Evolutionary conservation across 306 rosid species (phyloP).

Genomic region (Citrullus colocynthis): DNA sequence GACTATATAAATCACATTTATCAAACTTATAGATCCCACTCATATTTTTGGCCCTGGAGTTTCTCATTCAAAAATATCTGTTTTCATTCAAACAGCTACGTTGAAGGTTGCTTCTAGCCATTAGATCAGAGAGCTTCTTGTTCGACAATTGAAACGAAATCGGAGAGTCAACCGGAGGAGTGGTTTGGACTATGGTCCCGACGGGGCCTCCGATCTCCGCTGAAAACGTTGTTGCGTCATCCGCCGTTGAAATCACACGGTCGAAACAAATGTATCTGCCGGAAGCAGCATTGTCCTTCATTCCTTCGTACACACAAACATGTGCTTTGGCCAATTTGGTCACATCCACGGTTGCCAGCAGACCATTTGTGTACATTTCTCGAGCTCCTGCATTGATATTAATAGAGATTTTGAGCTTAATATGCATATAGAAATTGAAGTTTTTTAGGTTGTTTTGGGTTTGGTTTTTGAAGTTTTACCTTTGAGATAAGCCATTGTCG

Average conservation of each 20-base stretch:
- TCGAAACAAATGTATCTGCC: conserved; percentile 82
- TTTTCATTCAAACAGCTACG: conserved; percentile 23
- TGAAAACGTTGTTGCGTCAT: conserved; percentile 46
- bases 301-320: conserved; percentile 42
- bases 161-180: neutral
- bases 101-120: conserved; percentile 31
- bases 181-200: conserved; percentile 35
- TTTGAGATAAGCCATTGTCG: conserved; percentile 86
- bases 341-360: conserved; percentile 62
- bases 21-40: neutral
- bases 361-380: conserved; percentile 51
- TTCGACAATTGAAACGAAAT: conserved; percentile 35
- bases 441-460: neutral
- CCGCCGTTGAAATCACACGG: conserved; percentile 17
- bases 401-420: neutral
- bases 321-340: conserved; percentile 60
- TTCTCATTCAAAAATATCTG: neutral
- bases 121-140: conserved; percentile 38
- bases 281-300: conserved; percentile 36
- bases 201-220: conserved; percentile 20
- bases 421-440: neutral
- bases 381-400: conserved; percentile 42
- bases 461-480: conserved; percentile 25
- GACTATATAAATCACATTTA: neutral
- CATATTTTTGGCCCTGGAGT: neutral